phyloP scores from a whole-genome alignment of 139 green algal species.

The Ostreobium quekettii region DNA sequence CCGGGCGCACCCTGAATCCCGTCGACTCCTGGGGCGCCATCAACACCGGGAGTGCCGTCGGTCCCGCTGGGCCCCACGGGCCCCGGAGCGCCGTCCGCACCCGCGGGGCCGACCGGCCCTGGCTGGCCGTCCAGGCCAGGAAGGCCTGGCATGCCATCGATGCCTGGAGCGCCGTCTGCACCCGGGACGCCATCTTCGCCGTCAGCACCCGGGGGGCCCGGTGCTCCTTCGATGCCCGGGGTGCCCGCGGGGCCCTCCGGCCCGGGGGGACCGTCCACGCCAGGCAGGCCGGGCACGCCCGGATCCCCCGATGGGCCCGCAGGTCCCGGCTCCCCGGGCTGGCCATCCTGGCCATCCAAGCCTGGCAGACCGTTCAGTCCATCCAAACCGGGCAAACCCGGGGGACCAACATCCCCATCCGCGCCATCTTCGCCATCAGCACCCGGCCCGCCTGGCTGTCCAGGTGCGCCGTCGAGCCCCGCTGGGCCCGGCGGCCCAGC shows the following conservation, averaged over 20 bases:
- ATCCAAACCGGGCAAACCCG: not conserved
- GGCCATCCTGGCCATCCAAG: not conserved
- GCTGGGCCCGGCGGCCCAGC: no score
- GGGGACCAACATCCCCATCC: not conserved
- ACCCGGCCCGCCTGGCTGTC: not conserved
- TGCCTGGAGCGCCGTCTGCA: no score
- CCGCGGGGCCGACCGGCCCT: no score
- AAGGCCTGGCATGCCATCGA: no score
- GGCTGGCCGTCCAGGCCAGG: no score
- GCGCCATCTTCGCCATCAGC: not conserved
- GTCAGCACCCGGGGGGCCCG: not conserved
- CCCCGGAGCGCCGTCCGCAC: no score
- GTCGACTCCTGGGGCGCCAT: not conserved
- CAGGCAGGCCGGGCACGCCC: no score
- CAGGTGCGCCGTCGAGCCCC: not conserved
- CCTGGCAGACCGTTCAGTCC: not conserved
- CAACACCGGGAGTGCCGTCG: not conserved
- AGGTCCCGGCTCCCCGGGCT: not conserved
- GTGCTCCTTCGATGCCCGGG: not conserved
- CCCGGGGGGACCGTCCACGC: no score
- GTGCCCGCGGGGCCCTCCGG: not conserved
- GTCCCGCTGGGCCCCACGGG: no score
- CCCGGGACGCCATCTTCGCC: not conserved
- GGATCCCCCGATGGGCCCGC: not conserved
- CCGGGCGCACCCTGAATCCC: no score